Evolutionary conservation across 148 eudicot genomes (phyloP), one percentile per base, ranked within the genome.

Genomic region (Chenopodium formosanum): DNA sequence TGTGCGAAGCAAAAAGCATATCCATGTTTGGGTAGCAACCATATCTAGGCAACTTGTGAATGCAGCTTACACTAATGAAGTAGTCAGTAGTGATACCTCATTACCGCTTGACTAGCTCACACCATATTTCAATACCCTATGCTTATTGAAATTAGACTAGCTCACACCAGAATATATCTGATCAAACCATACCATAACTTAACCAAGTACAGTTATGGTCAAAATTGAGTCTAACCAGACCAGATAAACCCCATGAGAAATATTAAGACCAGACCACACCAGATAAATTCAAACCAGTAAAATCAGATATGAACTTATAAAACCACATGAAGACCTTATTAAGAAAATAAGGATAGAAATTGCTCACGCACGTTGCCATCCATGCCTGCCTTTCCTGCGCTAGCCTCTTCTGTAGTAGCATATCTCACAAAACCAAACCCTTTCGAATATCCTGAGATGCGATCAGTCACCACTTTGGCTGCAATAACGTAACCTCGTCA

Each of bases 391-490:
- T 86, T 88, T 47, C 97, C 99, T 40, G 87, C 86, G 31, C 73
- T 87, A 76, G 99, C 94, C 17, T 90, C 94, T 86, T 93, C 93
- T 65, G 89, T 22, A 37, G 97, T 89, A 44, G 83, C 87, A 86
- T 93, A 95, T 78, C 82, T 85, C 20, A 95, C 97, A 82, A 95
- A 95, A 67, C 99, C 97, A 80, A 78, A 95, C 32, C 99, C 97
- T 83, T 92, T 95, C 0, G 99, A 93, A 81, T 78, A 92, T 23
- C 94, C 94, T 76, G 90, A 87, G 70, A 79, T 84, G 14, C 94
- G 97, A 86, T 95, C 99, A 78, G 97, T 89, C 84, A 92, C 97
- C 77, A 95, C 97, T 84, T 84, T 90, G 23, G 98, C 98, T 95
- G 93, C 92, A 34, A 32, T 17, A 78, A 72, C 65, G 56, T 76